Evolutionary conservation across 352 stramenopile genomes (phyloP).

Genomic region (Thalassiosira mediterranea): DNA sequence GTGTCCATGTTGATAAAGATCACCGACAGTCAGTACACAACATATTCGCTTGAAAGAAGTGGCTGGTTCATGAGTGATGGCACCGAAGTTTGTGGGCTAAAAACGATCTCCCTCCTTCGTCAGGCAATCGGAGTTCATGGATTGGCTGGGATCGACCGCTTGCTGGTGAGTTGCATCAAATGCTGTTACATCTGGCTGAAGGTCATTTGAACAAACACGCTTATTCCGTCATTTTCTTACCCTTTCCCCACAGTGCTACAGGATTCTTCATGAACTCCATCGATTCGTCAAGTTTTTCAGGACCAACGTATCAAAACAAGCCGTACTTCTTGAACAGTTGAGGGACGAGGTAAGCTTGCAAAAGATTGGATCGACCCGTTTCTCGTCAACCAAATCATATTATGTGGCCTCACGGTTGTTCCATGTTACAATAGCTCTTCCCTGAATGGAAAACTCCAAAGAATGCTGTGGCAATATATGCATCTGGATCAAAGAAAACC

Average conservation of each 20-base stretch:
- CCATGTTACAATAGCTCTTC: no score
- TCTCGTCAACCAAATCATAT: no score
- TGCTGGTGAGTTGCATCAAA: constrained; percentile 73
- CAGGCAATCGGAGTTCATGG: constrained; percentile 90
- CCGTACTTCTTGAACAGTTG: constrained; percentile 88
- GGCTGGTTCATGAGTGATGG: constrained; percentile 87
- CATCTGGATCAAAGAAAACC: constrained; percentile 90
- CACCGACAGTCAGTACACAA: constrained; percentile 89
- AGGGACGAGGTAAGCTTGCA: constrained; percentile 57
- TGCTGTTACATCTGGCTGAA: neutral
- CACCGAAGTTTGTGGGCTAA: constrained; percentile 87
- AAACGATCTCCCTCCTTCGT: constrained; percentile 89
- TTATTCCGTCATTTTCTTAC: neutral
- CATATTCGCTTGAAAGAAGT: constrained; percentile 90
- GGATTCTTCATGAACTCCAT: constrained; percentile 89
- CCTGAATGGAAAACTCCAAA: constrained; percentile 90
- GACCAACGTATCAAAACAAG: constrained; percentile 89
- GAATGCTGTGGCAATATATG: constrained; percentile 88
- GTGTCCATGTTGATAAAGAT: constrained; percentile 92
- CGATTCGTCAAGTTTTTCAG: constrained; percentile 93
- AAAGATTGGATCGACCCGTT: no score
- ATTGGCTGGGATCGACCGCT: constrained; percentile 90
- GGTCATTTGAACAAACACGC: neutral
- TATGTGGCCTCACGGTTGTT: no score
- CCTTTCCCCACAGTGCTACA: constrained; percentile 53